Evolutionary conservation across 805 yeast species (phyloP).

Genomic region (Kregervanrija pseudodelftensis): DNA sequence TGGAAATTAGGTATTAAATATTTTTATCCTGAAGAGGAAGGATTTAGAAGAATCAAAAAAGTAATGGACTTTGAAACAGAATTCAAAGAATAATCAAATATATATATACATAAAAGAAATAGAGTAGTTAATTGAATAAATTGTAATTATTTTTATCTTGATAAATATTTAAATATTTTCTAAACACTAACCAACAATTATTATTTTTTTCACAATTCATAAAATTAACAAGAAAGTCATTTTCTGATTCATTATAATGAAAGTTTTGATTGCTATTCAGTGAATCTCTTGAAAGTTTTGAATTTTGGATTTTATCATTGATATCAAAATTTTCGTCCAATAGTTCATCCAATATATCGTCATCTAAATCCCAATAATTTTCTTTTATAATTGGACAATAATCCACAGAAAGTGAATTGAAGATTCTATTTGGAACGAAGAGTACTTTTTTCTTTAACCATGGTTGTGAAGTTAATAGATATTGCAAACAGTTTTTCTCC

Average conservation of each 20-base stretch:
- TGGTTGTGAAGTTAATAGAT: slow-evolving; percentile 28
- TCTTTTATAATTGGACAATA: slow-evolving; percentile 26
- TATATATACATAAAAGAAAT: no score
- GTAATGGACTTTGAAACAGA: no score
- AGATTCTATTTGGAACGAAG: slow-evolving; percentile 31
- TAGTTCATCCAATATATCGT: slow-evolving; percentile 14
- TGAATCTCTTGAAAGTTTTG: slow-evolving; percentile 23
- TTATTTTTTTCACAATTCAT: slow-evolving; percentile 32
- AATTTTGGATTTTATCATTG: slow-evolving; percentile 7
- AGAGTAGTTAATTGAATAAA: no score
- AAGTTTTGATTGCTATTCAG: no score
- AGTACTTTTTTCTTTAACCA: slow-evolving; percentile 36
- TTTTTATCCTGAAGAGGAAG: no score
- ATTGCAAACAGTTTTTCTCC: slow-evolving; percentile 34
- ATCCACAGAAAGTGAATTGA: slow-evolving; percentile 32
- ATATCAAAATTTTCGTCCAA: slow-evolving; percentile 5
- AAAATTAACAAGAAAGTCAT: slow-evolving; percentile 34
- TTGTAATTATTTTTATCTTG: no score
- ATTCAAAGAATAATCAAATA: no score
- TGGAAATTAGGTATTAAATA: no score
- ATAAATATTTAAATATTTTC: no score
- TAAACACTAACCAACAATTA: slow-evolving; percentile 26
- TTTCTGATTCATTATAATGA: slow-evolving; percentile 22
- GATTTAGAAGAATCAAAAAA: no score
- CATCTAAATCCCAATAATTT: slow-evolving; percentile 21